Base-by-base conservation (phyloP, 768 basidiomycete genomes). In the Leccinum longicurvipes region DNA sequence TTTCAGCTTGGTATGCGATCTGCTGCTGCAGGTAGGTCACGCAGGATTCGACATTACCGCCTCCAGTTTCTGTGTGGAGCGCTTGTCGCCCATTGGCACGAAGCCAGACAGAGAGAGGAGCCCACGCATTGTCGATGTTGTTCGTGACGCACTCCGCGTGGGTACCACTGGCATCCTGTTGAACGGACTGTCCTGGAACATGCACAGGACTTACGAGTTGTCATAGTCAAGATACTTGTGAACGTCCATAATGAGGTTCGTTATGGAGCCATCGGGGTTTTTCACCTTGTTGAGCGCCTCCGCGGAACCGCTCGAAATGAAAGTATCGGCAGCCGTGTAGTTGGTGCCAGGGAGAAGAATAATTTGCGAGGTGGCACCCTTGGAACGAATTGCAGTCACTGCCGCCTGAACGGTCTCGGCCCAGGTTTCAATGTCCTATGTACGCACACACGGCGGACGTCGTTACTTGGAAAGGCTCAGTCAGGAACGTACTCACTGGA, bases 141-240 rank as follows among this genome's bases (percentile, higher is more conserved):
- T 83, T 80, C 11, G 79, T 85, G 5, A 74, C 72, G 56, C 85
- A 86, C n/a, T 39, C 36, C 36, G 10, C n/a, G 10, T 39, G 36
- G 25, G 77, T 77, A 3, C 67, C 64, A 51, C 74, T 61, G n/a
- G 15, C n/a, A 77, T 76, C 54, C 72, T 77, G 24, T 67, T 76
- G 60, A 39, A 39, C 36, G n/a, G 36, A 39, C n/a, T 25, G 23
- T 66, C 3, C 24, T 6, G 5, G 14, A 47, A 11, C n/a, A 58
- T 21, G 17, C 46, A 62, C 65, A 32, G 56, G 21, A 53, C 75
- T 67, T 63, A 78, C 54, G 76, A 80, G 64, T 77, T 79, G 60
- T 84, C 81, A 15, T 62, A 71, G 66, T 85, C 83, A 48, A 82
- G 77, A 69, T 84, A 85, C 64, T 82, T 80, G 75, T 85, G 84